Evolutionary conservation across 345 rosid genomes (phyloP).

Genomic region (Citrus maxima): DNA sequence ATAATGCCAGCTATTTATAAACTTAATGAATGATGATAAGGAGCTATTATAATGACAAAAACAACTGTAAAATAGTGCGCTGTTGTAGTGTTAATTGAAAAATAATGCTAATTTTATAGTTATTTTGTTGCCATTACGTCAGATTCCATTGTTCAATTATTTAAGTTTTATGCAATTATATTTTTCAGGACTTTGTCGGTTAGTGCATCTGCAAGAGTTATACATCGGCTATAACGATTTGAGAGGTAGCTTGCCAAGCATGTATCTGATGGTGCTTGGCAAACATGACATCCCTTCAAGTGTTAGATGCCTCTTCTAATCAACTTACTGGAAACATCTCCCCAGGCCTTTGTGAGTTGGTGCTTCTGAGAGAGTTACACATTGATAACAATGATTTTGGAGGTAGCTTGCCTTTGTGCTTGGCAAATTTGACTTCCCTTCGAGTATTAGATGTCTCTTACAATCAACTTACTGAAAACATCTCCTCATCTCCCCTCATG

Average conservation of each 20-base stretch:
- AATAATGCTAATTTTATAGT: too few species aligned
- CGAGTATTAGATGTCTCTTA: neutral
- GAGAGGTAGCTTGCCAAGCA: neutral
- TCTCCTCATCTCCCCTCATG: neutral
- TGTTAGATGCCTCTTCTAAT: neutral
- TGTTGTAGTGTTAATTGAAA: too few species aligned
- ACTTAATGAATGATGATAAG: too few species aligned
- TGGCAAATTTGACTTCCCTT: neutral
- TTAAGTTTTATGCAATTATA: too few species aligned
- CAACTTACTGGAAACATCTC: neutral
- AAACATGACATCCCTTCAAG: neutral
- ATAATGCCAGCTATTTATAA: too few species aligned
- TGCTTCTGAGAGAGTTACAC: neutral
- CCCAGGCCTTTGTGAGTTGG: neutral
- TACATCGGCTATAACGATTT: accelerated
- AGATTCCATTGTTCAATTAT: too few species aligned
- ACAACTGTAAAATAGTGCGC: too few species aligned
- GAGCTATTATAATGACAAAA: too few species aligned
- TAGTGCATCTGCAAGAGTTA: too few species aligned
- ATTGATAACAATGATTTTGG: neutral
- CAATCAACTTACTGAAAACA: neutral
- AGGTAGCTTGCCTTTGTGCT: neutral
- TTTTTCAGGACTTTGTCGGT: too few species aligned
- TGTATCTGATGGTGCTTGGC: too few species aligned
- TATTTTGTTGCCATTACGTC: too few species aligned